Base-by-base conservation (phyloP, 2,329 filamentous ascomycete species). In the Dactylonectria macrodidyma region DNA sequence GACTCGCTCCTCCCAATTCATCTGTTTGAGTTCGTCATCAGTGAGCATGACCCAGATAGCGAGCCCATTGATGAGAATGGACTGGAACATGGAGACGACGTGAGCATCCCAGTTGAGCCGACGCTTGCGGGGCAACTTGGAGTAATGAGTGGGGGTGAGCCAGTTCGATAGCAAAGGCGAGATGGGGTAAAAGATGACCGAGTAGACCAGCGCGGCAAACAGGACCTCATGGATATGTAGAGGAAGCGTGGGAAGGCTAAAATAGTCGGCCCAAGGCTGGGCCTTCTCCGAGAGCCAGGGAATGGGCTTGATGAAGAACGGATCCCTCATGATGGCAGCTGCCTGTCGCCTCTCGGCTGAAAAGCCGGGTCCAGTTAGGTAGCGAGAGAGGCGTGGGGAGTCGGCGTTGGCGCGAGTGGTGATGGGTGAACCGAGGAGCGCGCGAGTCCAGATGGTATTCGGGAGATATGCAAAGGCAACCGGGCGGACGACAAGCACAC, bases 61-160 rank as follows among this genome's bases (percentile, higher is more conserved):
- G 36, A 95, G 82, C 55, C 73, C 79, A 79, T 92, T 94, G 82
- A 97, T 93, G 62, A 94, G 82, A 36, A 86, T 84, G 78, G 90
- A 92, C 85, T 97, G 94, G 63, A 93, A 85, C 73, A 96, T 87
- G n/a, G 92, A 95, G 36, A 96, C 93, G 62, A 95, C 91, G 78
- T 95, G 94, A 26, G 94, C 91, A 79, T 97, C 90, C 94, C 94
- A 96, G 85, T 93, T 96, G 69, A 94, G 85, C 51, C 82, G 82
- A 77, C 87, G 88, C 64, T 92, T 93, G 62, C 88, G 86, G 30
- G 84, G 82, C 56, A 90, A 88, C 73, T 94, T 86, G 36, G 84
- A 79, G 82, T 96, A 96, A 73, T 88, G 85, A 52, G 84, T 75
- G 3, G 92, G 89, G 71, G 92, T 90, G 67, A 94, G 79, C 64